A percentile compares a stretch with the other conserved stretches of the same genome.
phyloP scores from a whole-genome alignment of 2,329 filamentous ascomycete species.

The Xylaria sp. region DNA sequence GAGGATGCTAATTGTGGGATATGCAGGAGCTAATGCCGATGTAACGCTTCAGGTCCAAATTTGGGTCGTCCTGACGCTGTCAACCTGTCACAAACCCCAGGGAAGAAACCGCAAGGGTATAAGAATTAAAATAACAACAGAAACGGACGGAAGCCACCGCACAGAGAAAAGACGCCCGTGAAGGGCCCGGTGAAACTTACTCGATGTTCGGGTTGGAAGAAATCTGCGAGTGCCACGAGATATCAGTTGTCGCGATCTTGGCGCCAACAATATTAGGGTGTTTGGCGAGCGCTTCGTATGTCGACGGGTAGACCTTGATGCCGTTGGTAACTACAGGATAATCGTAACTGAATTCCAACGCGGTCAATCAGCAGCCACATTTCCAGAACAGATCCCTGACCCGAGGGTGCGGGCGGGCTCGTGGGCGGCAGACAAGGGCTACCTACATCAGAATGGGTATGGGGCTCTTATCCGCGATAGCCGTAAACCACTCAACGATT shows the following conservation, averaged over 20 bases:
- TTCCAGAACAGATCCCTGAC: not conserved
- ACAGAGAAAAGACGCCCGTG: not conserved
- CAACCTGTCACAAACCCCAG: not conserved
- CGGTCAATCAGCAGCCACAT: slow-evolving; percentile 5
- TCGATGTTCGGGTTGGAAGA: slow-evolving; percentile 56
- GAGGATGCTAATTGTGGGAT: not conserved
- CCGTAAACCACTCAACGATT: slow-evolving; percentile 64
- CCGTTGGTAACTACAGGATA: slow-evolving; percentile 71
- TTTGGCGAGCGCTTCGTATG: slow-evolving; percentile 61
- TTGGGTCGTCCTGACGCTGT: not conserved
- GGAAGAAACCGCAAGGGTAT: not conserved
- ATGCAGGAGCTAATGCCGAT: not conserved
- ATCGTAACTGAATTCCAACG: slow-evolving; percentile 48
- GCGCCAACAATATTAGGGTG: slow-evolving; percentile 72
- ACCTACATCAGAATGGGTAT: slow-evolving; percentile 67
- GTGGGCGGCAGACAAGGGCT: slow-evolving; percentile 33
- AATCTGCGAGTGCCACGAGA: slow-evolving; percentile 68
- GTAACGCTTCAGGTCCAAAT: not conserved
- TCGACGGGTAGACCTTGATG: slow-evolving; percentile 62
- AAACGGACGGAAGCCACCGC: not conserved
- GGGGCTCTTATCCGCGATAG: slow-evolving; percentile 64
- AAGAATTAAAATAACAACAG: not conserved
- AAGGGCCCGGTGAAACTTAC: slow-evolving; percentile 52
- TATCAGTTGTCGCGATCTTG: slow-evolving; percentile 69
- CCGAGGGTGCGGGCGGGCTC: not conserved